Evolutionary conservation across 1,284 basidiomycete species (phyloP).

Genomic region (Boletus semigastroideus): DNA sequence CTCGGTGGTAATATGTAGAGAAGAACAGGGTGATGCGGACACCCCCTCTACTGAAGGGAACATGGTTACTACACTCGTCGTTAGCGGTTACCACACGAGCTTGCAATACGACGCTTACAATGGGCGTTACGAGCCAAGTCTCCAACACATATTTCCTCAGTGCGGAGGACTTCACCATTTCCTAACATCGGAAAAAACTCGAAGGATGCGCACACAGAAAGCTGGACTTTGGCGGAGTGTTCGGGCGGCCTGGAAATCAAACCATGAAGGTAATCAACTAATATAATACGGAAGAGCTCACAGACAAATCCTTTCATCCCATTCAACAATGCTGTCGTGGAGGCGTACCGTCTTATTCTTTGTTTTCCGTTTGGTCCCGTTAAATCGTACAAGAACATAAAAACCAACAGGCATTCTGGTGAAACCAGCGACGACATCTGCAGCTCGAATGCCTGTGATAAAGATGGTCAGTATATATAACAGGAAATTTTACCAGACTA

Average conservation of each 20-base stretch:
- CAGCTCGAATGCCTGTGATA: conserved; percentile 10
- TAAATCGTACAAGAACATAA: conserved; percentile 8
- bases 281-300: neutral
- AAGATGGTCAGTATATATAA: neutral
- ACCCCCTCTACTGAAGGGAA: neutral
- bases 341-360: conserved; percentile 1
- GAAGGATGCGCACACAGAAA: conserved; percentile 17
- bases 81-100: neutral
- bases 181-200: conserved; percentile 4
- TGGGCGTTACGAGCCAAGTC: neutral
- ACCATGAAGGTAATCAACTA: neutral
- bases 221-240: neutral
- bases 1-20: neutral
- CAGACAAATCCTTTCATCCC: conserved; percentile 15
- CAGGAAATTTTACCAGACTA: neutral
- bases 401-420: conserved; percentile 15
- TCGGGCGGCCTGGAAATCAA: conserved; percentile 8
- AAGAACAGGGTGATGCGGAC: neutral
- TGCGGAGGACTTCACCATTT: neutral
- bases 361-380: conserved; percentile 3
- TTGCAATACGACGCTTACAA: neutral
- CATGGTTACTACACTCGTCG: neutral
- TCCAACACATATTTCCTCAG: neutral
- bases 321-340: conserved; percentile 6
- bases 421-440: conserved; percentile 2